Evolutionary conservation across 768 basidiomycete genomes (phyloP).

Genomic region (Kwoniella europaea): DNA sequence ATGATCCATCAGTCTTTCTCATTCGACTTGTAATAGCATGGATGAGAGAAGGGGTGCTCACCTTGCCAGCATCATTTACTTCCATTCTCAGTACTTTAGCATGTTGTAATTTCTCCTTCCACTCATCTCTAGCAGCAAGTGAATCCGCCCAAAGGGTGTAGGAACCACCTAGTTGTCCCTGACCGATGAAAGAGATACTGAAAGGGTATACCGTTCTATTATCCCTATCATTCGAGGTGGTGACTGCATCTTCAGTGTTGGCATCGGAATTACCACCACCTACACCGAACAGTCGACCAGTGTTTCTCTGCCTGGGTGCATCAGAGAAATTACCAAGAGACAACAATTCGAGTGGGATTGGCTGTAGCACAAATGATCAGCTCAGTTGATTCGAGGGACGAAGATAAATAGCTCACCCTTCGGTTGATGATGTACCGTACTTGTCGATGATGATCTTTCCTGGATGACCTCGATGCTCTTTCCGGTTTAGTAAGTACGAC

Average conservation of each 20-base stretch:
- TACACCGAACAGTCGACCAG: slow-evolving; percentile 60
- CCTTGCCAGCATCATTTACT: slow-evolving; percentile 89
- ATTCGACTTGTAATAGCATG: not conserved
- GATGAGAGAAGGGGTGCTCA: slow-evolving; percentile 24
- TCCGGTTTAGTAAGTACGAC: slow-evolving; percentile 46
- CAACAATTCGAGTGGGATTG: slow-evolving; percentile 88
- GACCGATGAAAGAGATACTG: slow-evolving; percentile 84
- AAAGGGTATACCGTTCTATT: slow-evolving; percentile 82
- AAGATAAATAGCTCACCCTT: slow-evolving; percentile 33
- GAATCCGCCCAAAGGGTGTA: slow-evolving; percentile 88
- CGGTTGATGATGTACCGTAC: slow-evolving; percentile 44
- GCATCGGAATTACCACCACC: slow-evolving; percentile 61
- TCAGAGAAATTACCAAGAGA: slow-evolving; percentile 83
- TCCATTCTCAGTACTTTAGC: slow-evolving; percentile 81
- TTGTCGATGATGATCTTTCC: slow-evolving; percentile 28
- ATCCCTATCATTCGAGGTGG: slow-evolving; percentile 59
- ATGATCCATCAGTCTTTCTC: not conserved
- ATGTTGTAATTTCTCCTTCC: slow-evolving; percentile 87
- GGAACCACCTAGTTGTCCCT: slow-evolving; percentile 72
- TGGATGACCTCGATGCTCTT: slow-evolving; percentile 25
- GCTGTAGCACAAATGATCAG: slow-evolving; percentile 61
- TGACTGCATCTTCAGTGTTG: slow-evolving; percentile 40
- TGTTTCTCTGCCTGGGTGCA: slow-evolving; percentile 72
- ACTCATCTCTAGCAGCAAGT: slow-evolving; percentile 73
- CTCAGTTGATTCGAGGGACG: not conserved